Evolutionary conservation across 306 rosid species (phyloP).

Genomic region (Lathyrus oleraceus): DNA sequence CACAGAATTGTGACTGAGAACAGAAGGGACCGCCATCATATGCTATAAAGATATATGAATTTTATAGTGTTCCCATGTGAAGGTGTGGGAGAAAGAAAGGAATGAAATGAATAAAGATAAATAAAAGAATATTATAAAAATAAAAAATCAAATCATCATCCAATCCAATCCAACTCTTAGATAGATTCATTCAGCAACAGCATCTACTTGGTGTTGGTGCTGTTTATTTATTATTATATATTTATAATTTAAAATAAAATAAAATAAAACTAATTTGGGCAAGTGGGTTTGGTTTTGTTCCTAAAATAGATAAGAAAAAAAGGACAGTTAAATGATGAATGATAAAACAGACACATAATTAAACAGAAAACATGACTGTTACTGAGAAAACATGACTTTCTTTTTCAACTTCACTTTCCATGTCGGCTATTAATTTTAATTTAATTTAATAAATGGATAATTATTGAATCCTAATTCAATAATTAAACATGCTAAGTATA

Average conservation of each 20-base stretch:
- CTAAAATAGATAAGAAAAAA: slow-evolving; percentile 31
- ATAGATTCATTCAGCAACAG: slow-evolving; percentile 13
- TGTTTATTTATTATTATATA: neutral
- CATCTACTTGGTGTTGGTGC: neutral
- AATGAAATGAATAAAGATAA: slow-evolving; percentile 7
- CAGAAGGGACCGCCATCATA: slow-evolving; percentile 46
- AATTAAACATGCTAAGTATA: neutral
- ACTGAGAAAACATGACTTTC: neutral
- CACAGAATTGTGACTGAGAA: slow-evolving; percentile 25
- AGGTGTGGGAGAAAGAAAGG: slow-evolving; percentile 1
- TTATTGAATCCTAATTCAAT: neutral
- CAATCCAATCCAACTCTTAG: slow-evolving; percentile 1
- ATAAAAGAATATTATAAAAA: neutral
- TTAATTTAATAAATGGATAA: neutral
- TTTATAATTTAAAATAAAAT: neutral
- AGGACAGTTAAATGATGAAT: slow-evolving; percentile 17
- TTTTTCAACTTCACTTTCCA: slow-evolving; percentile 22
- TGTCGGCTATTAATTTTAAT: neutral
- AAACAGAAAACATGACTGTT: neutral
- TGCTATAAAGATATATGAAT: slow-evolving; percentile 32
- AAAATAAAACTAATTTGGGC: slow-evolving; percentile 15
- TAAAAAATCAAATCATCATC: slow-evolving; percentile 2
- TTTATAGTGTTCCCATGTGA: slow-evolving; percentile 42
- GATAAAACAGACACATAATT: neutral
- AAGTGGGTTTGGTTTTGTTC: slow-evolving; percentile 38